These are phyloP conservation scores for Penicillium hordei DNA, from an alignment of 2,329 filamentous ascomycete genomes.

Conservation along the genomic window DNA sequence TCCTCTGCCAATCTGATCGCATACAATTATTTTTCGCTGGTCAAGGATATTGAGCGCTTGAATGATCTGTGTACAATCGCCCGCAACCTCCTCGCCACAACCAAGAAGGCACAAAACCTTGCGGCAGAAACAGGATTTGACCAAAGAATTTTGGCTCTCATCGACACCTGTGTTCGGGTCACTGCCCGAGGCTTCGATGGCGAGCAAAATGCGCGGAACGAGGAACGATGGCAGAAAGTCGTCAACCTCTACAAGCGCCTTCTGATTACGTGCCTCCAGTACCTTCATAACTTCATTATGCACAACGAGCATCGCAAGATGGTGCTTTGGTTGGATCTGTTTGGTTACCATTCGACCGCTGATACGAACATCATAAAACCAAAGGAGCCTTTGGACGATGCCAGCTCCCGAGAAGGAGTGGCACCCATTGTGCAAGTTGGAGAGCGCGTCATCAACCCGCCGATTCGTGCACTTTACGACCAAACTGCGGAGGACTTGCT, in stretches of 20 bases:
- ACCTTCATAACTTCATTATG: conserved; percentile 65
- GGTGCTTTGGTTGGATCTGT: conserved; percentile 64
- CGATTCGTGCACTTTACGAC: conserved; percentile 43
- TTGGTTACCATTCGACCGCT: conserved; percentile 56
- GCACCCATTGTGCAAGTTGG: conserved; percentile 46
- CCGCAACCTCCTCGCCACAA: conserved; percentile 61
- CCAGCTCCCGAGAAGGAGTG: conserved; percentile 38
- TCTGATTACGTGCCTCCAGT: conserved; percentile 65
- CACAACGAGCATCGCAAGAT: conserved; percentile 65
- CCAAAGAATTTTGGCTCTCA: conserved; percentile 60
- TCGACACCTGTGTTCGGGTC: conserved; percentile 64
- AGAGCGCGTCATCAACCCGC: conserved; percentile 44
- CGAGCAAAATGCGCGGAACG: conserved; percentile 60
- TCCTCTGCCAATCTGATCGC: conserved; percentile 63
- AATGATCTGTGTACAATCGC: conserved; percentile 63
- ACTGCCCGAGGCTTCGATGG: conserved; percentile 65
- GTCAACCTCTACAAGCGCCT: conserved; percentile 66
- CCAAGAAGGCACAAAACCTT: conserved; percentile 62
- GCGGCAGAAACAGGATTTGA: conserved; percentile 61
- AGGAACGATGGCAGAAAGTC: conserved; percentile 65
- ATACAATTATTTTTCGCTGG: conserved; percentile 57
- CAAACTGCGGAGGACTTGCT: conserved; percentile 46
- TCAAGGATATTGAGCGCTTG: conserved; percentile 62
- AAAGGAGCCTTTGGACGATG: conserved; percentile 43
- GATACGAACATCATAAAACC: conserved; percentile 48